Conservation (phyloP, 371 early-diverging fungal genomes). For the Rhizoclosmatium hyalinum region DNA sequence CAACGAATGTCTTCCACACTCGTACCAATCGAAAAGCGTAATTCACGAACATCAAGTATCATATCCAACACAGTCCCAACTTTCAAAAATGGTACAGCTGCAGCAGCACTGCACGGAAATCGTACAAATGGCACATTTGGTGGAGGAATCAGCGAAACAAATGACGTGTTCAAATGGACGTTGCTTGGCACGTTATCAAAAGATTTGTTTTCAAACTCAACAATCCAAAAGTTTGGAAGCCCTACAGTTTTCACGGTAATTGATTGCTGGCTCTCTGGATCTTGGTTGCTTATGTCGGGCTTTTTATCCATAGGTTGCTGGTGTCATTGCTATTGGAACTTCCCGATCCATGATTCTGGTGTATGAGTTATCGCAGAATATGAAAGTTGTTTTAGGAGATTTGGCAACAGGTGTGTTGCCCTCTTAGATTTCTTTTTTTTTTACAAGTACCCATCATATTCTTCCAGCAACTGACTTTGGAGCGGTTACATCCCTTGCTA, state of each 20-base stretch:
- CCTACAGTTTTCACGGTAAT: conserved; percentile 66
- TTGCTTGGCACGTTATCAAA: conserved; percentile 71
- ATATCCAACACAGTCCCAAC: neutral
- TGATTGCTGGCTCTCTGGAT: neutral
- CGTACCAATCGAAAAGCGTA: neutral
- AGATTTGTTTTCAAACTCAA: conserved; percentile 68
- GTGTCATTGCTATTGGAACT: conserved; percentile 77
- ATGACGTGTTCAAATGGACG: conserved; percentile 79
- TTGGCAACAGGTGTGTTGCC: conserved; percentile 52
- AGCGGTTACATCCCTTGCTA: conserved; percentile 73
- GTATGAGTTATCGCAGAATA: conserved; percentile 72
- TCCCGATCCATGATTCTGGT: conserved; percentile 74
- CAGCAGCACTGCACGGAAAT: no score
- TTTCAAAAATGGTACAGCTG: no score
- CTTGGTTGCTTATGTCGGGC: neutral
- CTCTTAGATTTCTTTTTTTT: neutral
- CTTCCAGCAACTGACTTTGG: conserved; percentile 67
- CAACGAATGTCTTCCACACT: neutral
- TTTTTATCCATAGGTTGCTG: conserved; percentile 51
- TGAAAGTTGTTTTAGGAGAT: conserved; percentile 72
- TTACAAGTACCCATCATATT: neutral
- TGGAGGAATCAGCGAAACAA: conserved; percentile 11
- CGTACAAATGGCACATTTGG: no score
- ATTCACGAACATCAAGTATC: conserved; percentile 15
- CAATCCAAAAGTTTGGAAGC: conserved; percentile 62